Evolutionary conservation across 345 rosid species (phyloP).

Genomic region (Eucalyptus pauciflora): DNA sequence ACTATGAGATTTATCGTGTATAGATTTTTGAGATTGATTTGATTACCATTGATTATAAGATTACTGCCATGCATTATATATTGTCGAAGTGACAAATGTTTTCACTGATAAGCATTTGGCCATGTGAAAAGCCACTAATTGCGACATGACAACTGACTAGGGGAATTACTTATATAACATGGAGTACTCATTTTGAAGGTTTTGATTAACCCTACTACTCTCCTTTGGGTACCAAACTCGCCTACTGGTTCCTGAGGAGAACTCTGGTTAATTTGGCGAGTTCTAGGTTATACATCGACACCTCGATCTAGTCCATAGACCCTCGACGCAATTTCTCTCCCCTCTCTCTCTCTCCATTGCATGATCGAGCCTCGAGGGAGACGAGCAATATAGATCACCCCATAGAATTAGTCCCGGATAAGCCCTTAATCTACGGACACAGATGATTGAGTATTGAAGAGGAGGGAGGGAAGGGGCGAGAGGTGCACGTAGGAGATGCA

Average conservation of each 20-base stretch:
- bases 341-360: not conserved
- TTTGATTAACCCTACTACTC: not conserved
- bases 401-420: not conserved
- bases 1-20: not conserved
- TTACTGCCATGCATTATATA: fast-evolving
- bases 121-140: not conserved
- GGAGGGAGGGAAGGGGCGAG: not conserved
- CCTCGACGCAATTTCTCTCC: not conserved
- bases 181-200: not conserved
- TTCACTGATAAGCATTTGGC: fast-evolving
- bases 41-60: not conserved
- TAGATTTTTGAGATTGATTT: fast-evolving
- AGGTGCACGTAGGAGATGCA: not conserved
- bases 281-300: not conserved
- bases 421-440: not conserved
- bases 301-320: not conserved
- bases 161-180: not conserved
- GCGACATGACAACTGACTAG: fast-evolving
- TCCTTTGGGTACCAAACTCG: fast-evolving
- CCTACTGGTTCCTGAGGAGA: not conserved
- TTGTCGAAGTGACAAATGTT: fast-evolving
- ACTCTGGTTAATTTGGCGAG: not conserved
- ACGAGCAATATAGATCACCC: not conserved
- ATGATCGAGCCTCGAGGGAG: not conserved
- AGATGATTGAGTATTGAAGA: not conserved